Evolutionary conservation across 768 basidiomycete genomes (phyloP), one percentile per base, ranked within the genome.

Genomic region (Psilocybe tampanensis): DNA sequence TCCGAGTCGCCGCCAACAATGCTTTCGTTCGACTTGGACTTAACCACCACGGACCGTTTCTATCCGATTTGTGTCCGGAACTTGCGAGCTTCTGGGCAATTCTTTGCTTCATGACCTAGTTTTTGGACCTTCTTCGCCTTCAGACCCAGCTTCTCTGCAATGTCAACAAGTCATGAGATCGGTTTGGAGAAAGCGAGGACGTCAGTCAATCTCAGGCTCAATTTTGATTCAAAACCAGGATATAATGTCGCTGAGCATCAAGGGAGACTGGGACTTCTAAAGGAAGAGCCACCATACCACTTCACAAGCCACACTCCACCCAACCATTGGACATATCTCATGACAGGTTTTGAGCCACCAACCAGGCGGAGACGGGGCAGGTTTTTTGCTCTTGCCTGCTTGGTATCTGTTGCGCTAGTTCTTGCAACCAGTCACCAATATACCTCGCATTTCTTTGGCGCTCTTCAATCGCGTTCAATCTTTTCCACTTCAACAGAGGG

Each of bases 341-440:
- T 67, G 64, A 61, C 63, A 51, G 66, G 63, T 18, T 63, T 64
- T 56, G 62, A 65, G 24, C 47, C 57, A 22, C 61, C 64, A 47
- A 29, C 54, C 15, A 42, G 41, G 47, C 65, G 64, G 51, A 70
- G 58, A 59, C 61, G 64, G 15, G 52, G 60, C 34, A 65, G 66
- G 65, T 66, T 74, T 60, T 68, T 72, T 64, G 23, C 67, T 41
- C 47, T 65, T 33, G 66, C 68, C 15, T 68, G 68, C 58, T 52
- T 70, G 34, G 61, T 65, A 3, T 68, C 65, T 33, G 47, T 62
- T 1, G 59, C 65, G 9, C 64, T 74, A 17, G 64, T 70, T 39
- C 62, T 69, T 19, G 59, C 64, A 21, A 64, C 67, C 2, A 59
- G 66, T 8, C 61, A 56, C 34, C 29, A 55, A 24, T 57, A 44